These are phyloP conservation scores for Leptographium flavum DNA, from an alignment of 2,329 filamentous ascomycete species.

Conservation along the genomic window DNA sequence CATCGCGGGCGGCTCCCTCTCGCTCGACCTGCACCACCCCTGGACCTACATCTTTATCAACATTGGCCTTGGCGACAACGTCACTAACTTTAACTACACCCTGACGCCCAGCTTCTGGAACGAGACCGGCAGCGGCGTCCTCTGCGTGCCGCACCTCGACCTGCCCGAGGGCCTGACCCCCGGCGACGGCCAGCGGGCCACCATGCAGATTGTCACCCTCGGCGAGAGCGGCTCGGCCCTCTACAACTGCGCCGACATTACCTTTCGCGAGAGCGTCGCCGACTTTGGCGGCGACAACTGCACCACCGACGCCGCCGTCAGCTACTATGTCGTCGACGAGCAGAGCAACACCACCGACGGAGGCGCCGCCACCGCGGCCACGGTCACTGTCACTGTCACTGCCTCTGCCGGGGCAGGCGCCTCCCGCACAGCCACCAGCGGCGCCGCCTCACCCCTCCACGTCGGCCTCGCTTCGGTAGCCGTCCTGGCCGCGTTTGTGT, in stretches of 20 bases:
- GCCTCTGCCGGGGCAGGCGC: no score
- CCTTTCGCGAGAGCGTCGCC: slow-evolving; percentile 40
- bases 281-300: slow-evolving; percentile 34
- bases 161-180: slow-evolving; percentile 36
- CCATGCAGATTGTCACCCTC: slow-evolving; percentile 55
- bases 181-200: slow-evolving; percentile 46
- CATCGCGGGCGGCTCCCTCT: slow-evolving; percentile 31
- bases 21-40: slow-evolving; percentile 34
- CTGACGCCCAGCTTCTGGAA: slow-evolving; percentile 45
- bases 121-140: slow-evolving; percentile 44
- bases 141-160: slow-evolving; percentile 48
- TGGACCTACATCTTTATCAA: slow-evolving; percentile 41
- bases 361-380: slow-evolving; percentile 1
- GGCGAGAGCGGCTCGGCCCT: slow-evolving; percentile 44
- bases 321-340: slow-evolving; percentile 18
- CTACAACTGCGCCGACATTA: slow-evolving; percentile 66
- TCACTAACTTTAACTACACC: slow-evolving; percentile 54
- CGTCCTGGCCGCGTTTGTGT: no score
- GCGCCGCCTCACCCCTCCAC: no score
- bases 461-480: no score
- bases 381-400: background rate
- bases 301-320: slow-evolving; percentile 42
- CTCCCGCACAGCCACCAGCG: no score
- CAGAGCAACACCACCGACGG: slow-evolving; percentile 13
- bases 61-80: slow-evolving; percentile 30